phyloP scores from a whole-genome alignment of 139 green algal genomes.

The Chlorella sp. region DNA sequence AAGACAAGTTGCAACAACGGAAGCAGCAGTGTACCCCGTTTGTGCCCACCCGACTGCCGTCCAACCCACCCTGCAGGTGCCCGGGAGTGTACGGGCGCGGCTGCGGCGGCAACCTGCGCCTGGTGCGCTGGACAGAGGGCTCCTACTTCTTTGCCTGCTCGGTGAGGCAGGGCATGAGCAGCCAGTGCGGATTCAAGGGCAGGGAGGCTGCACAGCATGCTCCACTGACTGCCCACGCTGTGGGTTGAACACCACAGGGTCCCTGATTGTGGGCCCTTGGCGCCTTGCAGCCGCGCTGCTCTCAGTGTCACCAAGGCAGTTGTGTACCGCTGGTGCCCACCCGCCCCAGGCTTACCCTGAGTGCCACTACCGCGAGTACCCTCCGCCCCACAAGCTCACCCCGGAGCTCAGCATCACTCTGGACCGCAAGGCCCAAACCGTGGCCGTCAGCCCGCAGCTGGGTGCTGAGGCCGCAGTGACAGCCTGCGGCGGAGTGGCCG shows the following conservation, averaged over 20 bases:
- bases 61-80: conserved; percentile 38
- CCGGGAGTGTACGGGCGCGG: conserved; percentile 53
- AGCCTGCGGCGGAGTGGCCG: conserved; percentile 64
- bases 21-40: background rate
- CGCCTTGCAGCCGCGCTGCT: no score
- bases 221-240: no score
- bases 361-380: conserved; percentile 66
- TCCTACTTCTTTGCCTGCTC: conserved; percentile 3
- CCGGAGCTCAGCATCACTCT: conserved; percentile 69
- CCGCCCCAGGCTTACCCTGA: background rate
- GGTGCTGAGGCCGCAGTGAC: conserved; percentile 68
- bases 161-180: no score
- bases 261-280: no score
- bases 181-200: no score
- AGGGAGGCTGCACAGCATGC: no score
- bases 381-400: conserved; percentile 36
- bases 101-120: conserved; percentile 43
- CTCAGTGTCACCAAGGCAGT: no score
- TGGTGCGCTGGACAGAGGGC: conserved; percentile 7
- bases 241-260: no score
- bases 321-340: no score
- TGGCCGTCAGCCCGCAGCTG: conserved; percentile 50
- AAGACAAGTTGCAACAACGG: background rate
- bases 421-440: conserved; percentile 22
- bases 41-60: background rate